Evolutionary conservation across 345 rosid genomes (phyloP).

Genomic region (Citrus australasica): DNA sequence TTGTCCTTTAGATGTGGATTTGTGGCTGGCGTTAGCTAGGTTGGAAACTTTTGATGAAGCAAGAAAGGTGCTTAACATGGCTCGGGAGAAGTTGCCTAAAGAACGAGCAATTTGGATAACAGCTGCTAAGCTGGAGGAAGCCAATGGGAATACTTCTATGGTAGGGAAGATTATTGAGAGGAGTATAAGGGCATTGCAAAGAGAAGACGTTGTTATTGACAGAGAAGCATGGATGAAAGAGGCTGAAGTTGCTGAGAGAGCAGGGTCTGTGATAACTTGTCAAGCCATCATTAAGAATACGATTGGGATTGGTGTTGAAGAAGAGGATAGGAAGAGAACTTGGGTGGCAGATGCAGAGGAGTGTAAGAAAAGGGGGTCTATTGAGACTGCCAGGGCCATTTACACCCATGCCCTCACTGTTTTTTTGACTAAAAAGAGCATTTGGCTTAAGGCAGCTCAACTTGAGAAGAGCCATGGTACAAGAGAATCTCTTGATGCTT

Average conservation of each 20-base stretch:
- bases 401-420: constrained; percentile 81
- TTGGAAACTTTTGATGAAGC: constrained; percentile 77
- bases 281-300: constrained; percentile 76
- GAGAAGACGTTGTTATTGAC: constrained; percentile 85
- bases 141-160: constrained; percentile 70
- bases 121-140: constrained; percentile 95
- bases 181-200: constrained; percentile 78
- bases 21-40: constrained; percentile 88
- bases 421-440: constrained; percentile 90
- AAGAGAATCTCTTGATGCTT: constrained; percentile 83
- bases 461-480: constrained; percentile 96
- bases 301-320: constrained; percentile 86
- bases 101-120: constrained; percentile 96
- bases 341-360: constrained; percentile 99
- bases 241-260: constrained; percentile 89
- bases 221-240: constrained; percentile 94
- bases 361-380: constrained; percentile 84
- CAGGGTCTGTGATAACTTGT: constrained; percentile 79
- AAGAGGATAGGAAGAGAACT: constrained; percentile 95
- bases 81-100: constrained; percentile 66
- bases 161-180: constrained; percentile 90
- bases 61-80: constrained; percentile 71
- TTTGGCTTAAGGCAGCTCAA: constrained; percentile 93
- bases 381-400: constrained; percentile 91
- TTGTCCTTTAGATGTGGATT: constrained; percentile 83